phyloP scores from a whole-genome alignment of 2,329 filamentous ascomycete genomes.

The Coleophoma cylindrospora region DNA sequence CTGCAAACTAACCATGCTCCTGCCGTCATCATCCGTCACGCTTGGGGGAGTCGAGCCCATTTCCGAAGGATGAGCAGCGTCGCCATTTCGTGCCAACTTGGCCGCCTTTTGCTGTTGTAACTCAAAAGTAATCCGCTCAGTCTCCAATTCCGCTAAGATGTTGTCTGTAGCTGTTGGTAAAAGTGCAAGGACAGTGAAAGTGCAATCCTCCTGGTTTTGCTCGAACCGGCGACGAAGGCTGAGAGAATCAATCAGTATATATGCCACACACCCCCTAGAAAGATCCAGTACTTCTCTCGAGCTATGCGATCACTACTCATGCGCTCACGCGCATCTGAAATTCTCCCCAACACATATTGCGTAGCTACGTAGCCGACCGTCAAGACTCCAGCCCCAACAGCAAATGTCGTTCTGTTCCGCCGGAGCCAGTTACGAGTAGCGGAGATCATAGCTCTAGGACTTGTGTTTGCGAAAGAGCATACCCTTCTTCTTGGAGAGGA shows the following conservation, averaged over 20 bases:
- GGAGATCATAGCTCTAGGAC: conserved; percentile 47
- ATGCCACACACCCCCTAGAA: not conserved
- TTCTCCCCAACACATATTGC: conserved; percentile 87
- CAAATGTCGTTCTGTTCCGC: conserved; percentile 85
- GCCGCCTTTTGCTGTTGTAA: conserved; percentile 89
- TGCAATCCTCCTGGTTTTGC: conserved; percentile 98
- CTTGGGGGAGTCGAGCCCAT: conserved; percentile 45
- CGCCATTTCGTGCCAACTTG: conserved; percentile 55
- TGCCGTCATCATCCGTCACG: conserved; percentile 75
- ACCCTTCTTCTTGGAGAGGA: not conserved
- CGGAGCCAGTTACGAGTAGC: conserved; percentile 86
- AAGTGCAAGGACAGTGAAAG: conserved; percentile 93
- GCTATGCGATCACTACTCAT: conserved; percentile 95
- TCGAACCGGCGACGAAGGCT: conserved; percentile 94
- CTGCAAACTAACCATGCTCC: conserved; percentile 69
- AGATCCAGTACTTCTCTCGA: conserved; percentile 76
- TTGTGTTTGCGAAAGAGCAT: conserved; percentile 10
- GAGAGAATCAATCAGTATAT: conserved; percentile 11
- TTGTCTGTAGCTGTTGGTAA: conserved; percentile 88
- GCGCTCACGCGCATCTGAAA: conserved; percentile 89
- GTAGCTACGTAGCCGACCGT: conserved; percentile 88
- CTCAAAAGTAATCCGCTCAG: conserved; percentile 88
- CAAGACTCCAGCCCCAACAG: conserved; percentile 80
- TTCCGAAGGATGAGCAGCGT: conserved; percentile 37
- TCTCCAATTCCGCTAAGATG: conserved; percentile 80